Evolutionary conservation across 2,329 filamentous ascomycete genomes (phyloP).

Genomic region (Cladosporium sp.): DNA sequence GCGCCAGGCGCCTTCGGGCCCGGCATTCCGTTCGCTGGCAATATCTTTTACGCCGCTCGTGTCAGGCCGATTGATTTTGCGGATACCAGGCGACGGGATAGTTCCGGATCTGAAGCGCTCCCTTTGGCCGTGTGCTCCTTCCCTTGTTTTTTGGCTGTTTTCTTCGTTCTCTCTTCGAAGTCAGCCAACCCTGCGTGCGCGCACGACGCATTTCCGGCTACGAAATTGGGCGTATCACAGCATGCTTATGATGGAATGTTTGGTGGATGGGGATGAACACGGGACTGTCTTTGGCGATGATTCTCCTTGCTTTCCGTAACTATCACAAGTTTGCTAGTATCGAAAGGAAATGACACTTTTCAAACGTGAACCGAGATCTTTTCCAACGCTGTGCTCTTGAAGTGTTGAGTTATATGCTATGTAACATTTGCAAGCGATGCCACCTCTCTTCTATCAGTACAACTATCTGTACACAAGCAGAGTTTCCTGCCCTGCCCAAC

Average conservation of each 20-base stretch:
- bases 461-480: conserved; percentile 2
- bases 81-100: conserved; percentile 2
- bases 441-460: not conserved
- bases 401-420: not conserved
- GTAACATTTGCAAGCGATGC: conserved; percentile 1
- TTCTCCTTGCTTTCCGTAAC: conserved; percentile 10
- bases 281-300: conserved; percentile 9
- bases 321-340: conserved; percentile 9
- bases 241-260: conserved; percentile 13
- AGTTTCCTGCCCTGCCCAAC: not conserved
- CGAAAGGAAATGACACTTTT: conserved; percentile 6
- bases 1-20: conserved; percentile 2
- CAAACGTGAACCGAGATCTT: not conserved
- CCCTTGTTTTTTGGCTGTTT: conserved; percentile 7
- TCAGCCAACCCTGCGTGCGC: not conserved
- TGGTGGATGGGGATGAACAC: conserved; percentile 8
- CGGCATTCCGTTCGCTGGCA: conserved; percentile 9
- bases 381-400: not conserved
- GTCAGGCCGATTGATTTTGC: conserved; percentile 13
- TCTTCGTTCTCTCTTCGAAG: not conserved
- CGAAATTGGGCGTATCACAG: conserved; percentile 10
- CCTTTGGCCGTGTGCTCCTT: conserved; percentile 1
- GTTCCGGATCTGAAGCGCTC: conserved; percentile 2
- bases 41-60: conserved; percentile 5
- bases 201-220: conserved; percentile 12